A percentile compares a stretch with the other conserved stretches of the same genome.
These are phyloP conservation scores for Populus tomentosa DNA, from an alignment of 441 rosid species.

Conservation along the genomic window DNA sequence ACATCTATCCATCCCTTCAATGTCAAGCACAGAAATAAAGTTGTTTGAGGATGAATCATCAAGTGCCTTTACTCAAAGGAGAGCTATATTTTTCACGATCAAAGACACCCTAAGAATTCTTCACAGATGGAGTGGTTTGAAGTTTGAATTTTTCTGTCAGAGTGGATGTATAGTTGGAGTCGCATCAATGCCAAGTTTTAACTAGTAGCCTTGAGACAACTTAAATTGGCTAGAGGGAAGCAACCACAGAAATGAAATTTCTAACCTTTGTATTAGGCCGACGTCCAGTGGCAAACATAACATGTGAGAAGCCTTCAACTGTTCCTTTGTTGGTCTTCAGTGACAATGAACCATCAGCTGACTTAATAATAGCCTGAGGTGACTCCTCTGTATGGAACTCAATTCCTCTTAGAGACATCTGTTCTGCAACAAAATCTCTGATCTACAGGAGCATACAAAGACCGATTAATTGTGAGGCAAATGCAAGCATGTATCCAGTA, in stretches of 20 bases:
- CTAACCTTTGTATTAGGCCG: slow-evolving; percentile 83
- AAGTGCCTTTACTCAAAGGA: background rate
- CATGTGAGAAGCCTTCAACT: slow-evolving; percentile 78
- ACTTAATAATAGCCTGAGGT: slow-evolving; percentile 72
- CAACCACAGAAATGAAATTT: background rate
- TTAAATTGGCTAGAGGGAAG: slow-evolving; percentile 5
- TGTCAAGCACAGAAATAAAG: background rate
- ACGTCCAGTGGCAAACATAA: slow-evolving; percentile 97
- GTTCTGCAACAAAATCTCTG: slow-evolving; percentile 83
- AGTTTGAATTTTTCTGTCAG: background rate
- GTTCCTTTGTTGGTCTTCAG: slow-evolving; percentile 85
- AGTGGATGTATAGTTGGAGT: background rate
- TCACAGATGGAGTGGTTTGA: background rate
- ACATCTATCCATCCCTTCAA: background rate
- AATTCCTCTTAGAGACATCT: slow-evolving; percentile 88
- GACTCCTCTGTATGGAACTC: slow-evolving; percentile 84
- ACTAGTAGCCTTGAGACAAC: background rate
- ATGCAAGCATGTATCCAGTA: background rate
- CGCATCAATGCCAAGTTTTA: background rate
- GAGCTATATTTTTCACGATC: background rate
- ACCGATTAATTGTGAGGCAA: background rate
- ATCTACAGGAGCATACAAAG: slow-evolving; percentile 35
- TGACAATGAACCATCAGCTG: slow-evolving; percentile 67
- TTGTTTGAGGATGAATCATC: background rate
- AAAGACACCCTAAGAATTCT: background rate